phyloP scores from a whole-genome alignment of 2,329 filamentous ascomycete species.

The Alternaria longipes region DNA sequence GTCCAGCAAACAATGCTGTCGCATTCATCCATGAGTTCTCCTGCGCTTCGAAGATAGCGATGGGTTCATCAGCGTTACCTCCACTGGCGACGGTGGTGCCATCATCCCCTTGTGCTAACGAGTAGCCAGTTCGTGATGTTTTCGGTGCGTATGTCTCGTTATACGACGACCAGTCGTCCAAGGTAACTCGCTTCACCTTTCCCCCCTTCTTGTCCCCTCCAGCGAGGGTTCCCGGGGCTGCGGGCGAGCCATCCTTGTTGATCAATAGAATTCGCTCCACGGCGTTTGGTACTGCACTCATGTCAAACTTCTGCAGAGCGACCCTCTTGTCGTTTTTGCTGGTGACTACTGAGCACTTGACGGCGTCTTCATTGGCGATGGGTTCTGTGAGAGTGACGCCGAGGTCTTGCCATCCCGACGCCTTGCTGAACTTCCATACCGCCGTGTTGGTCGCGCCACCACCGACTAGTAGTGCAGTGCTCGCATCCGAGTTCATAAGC shows the following conservation, averaged over 20 bases:
- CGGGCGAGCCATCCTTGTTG: constrained; percentile 64
- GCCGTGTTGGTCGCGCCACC: constrained; percentile 71
- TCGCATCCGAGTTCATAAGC: constrained; percentile 76
- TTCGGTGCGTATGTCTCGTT: constrained; percentile 77
- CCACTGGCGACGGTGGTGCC: constrained; percentile 82
- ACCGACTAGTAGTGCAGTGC: constrained; percentile 77
- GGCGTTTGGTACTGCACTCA: constrained; percentile 75
- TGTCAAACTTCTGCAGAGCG: constrained; percentile 80
- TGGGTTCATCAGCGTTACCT: constrained; percentile 68
- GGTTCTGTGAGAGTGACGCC: constrained; percentile 70
- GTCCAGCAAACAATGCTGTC: constrained; percentile 66
- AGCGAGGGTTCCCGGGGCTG: constrained; percentile 60
- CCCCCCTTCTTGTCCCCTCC: constrained; percentile 28
- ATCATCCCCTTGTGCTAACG: constrained; percentile 71
- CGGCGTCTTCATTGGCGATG: constrained; percentile 66
- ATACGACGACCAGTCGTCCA: constrained; percentile 78
- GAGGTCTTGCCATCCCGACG: constrained; percentile 72
- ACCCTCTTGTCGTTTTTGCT: constrained; percentile 77
- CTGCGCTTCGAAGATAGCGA: constrained; percentile 80
- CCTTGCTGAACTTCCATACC: constrained; percentile 76
- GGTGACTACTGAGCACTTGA: constrained; percentile 72
- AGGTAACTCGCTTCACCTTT: constrained; percentile 63
- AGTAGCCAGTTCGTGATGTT: constrained; percentile 71
- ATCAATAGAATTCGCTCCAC: constrained; percentile 76
- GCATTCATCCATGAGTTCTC: constrained; percentile 83